Conservation (phyloP, 148 eudicot genomes). For the Amaranthus hypochondriacus region DNA sequence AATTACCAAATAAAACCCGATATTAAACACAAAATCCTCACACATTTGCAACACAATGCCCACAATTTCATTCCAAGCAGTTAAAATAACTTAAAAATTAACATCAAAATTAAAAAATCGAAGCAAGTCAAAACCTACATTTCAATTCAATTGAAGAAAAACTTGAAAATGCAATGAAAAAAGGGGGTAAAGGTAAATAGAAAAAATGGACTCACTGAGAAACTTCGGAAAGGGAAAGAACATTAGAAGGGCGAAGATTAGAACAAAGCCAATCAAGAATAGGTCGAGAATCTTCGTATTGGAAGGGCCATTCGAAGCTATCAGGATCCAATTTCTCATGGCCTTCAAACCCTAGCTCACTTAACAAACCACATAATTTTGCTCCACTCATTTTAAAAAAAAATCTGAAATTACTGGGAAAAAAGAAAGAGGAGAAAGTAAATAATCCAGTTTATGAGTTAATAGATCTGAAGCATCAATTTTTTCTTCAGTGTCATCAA, state of each 20-base stretch:
- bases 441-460: not conserved
- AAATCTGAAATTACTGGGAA: not conserved
- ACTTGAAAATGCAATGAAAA: not conserved
- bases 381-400: slow-evolving; percentile 59
- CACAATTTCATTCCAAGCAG: not conserved
- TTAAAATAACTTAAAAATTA: not conserved
- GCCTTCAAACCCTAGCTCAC: slow-evolving; percentile 74
- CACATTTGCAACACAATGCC: no score
- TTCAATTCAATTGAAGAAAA: not conserved
- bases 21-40: not conserved
- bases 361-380: slow-evolving; percentile 54
- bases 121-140: not conserved
- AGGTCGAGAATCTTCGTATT: slow-evolving; percentile 90
- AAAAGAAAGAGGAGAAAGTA: not conserved
- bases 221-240: slow-evolving; percentile 79
- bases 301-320: slow-evolving; percentile 98
- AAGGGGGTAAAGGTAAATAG: not conserved
- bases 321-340: slow-evolving; percentile 67
- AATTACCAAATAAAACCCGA: not conserved
- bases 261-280: slow-evolving; percentile 92
- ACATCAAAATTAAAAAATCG: not conserved
- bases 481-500: not conserved
- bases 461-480: not conserved
- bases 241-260: slow-evolving; percentile 86
- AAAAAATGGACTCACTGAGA: slow-evolving; percentile 48